phyloP scores from a whole-genome alignment of 345 rosid genomes.

The Corchorus olitorius region DNA sequence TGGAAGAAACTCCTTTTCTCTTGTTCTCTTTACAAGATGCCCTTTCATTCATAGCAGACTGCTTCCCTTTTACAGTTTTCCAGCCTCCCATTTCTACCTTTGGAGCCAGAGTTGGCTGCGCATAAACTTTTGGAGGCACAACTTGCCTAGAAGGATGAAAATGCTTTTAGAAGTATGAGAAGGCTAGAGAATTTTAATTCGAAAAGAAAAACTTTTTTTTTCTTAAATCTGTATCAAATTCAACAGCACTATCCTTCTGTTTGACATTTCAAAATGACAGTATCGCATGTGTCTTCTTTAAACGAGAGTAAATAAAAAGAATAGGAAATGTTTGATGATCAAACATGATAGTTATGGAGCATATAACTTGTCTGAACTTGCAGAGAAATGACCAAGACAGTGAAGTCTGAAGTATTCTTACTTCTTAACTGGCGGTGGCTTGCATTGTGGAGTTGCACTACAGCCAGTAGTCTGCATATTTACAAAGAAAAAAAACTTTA shows the following conservation, averaged over 20 bases:
- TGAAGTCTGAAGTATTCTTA: slow-evolving; percentile 29
- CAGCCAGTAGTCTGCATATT: slow-evolving; percentile 47
- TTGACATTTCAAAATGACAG: background rate
- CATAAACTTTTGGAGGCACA: slow-evolving; percentile 29
- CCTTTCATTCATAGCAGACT: slow-evolving; percentile 26
- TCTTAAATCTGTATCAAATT: background rate
- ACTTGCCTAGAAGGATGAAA: slow-evolving; percentile 45
- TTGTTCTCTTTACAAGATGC: slow-evolving; percentile 25
- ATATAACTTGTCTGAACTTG: background rate
- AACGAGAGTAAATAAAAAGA: background rate
- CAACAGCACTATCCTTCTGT: background rate
- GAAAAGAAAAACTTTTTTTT: background rate
- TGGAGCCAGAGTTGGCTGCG: slow-evolving; percentile 33
- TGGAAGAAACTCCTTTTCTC: slow-evolving; percentile 36
- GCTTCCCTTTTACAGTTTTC: slow-evolving; percentile 56
- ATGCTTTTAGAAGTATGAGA: background rate
- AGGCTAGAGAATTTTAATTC: background rate
- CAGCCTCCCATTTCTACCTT: slow-evolving; percentile 60
- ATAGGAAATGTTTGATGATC: background rate
- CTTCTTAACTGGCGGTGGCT: slow-evolving; percentile 45
- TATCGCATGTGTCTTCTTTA: background rate
- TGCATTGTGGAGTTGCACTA: slow-evolving; percentile 33
- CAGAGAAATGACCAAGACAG: slow-evolving; percentile 1
- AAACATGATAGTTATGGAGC: background rate
- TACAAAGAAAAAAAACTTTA: slow-evolving; percentile 9